Evolutionary conservation across 768 basidiomycete genomes (phyloP).

Genomic region (Psilocybe cyanescens): DNA sequence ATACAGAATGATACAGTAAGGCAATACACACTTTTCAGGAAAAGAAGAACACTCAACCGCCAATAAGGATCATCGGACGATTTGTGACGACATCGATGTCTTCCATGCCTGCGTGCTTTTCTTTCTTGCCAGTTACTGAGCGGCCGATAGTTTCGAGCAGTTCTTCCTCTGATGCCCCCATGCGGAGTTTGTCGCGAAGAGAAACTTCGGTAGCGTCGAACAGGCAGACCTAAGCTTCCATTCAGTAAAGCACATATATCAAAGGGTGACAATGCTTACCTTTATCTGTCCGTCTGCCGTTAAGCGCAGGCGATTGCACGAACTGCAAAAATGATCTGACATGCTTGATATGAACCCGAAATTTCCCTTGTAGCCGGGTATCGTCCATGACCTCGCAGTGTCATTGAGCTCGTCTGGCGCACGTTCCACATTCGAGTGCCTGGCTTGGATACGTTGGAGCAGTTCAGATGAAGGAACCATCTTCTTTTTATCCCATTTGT

Average conservation of each 20-base stretch:
- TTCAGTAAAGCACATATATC: no score
- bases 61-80: constrained; percentile 91
- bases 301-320: constrained; percentile 82
- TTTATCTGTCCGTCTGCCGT: constrained; percentile 94
- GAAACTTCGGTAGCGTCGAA: constrained; percentile 88
- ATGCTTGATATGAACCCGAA: constrained; percentile 93
- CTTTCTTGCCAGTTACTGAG: constrained; percentile 75
- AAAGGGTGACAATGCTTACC: constrained; percentile 34
- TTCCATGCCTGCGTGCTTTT: constrained; percentile 86
- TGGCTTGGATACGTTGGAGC: constrained; percentile 48
- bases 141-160: constrained; percentile 61
- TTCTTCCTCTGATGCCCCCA: constrained; percentile 64
- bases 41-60: constrained; percentile 73
- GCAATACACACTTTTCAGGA: constrained; percentile 27
- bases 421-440: constrained; percentile 57
- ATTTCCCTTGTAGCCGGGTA: constrained; percentile 71
- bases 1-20: constrained; percentile 15
- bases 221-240: constrained; percentile 72
- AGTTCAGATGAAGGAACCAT: constrained; percentile 80
- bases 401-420: constrained; percentile 72
- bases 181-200: constrained; percentile 73
- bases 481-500: constrained; percentile 82
- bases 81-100: constrained; percentile 77
- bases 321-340: constrained; percentile 91
- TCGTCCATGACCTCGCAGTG: constrained; percentile 79